Evolutionary conservation across 2,329 filamentous ascomycete genomes (phyloP), one percentile per base, ranked within the genome.

Genomic region (Epicoccum sorghinum): DNA sequence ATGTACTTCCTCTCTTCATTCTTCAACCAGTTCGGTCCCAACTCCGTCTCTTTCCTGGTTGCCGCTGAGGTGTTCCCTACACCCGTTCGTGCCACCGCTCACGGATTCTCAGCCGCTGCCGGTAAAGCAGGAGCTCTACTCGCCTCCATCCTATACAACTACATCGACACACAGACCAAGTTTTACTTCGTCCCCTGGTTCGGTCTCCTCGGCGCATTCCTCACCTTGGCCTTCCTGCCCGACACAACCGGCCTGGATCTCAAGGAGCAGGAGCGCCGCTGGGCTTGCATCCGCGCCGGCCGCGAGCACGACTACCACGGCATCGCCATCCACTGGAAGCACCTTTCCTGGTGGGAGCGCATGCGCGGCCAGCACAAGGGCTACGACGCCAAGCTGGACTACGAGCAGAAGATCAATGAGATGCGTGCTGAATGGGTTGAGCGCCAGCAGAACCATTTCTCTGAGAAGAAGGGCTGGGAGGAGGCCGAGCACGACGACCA

Each of bases 1-100:
- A 96, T 98, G 91, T 97, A 97, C 83, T 97, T 96, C 80, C 76
- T 98, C 65, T 96, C 91, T 7, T 96, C 91, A 23, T 98, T 98
- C 82, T 98, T 98, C 87, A 97, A 97, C 83, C 93, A 98, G 75
- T 98, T 98, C 70, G 93, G 93, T 10, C 93, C 93, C 77, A 98
- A 98, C 83, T 89, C 87, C 41, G 92, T 97, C 68, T 96, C 93
- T 59, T 98, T 98, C 89, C 85, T 98, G 64, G 90, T 96, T 32
- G 93, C 93, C 38, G 93, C 91, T 38, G 93, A 98, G 75, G 91
- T 96, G n/a, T 98, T 91, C 83, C 93, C 93, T 8, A 96, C 93
- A 0, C 90, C 93, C 8, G 87, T 98, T 65, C 92, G 93, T 68
- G 93, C 93, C 63, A 92, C 91, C 14, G 93, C 93, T 46, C 93